Evolutionary conservation across 768 basidiomycete genomes (phyloP), one percentile per base, ranked within the genome.

Genomic region (Phallus indusiatus): DNA sequence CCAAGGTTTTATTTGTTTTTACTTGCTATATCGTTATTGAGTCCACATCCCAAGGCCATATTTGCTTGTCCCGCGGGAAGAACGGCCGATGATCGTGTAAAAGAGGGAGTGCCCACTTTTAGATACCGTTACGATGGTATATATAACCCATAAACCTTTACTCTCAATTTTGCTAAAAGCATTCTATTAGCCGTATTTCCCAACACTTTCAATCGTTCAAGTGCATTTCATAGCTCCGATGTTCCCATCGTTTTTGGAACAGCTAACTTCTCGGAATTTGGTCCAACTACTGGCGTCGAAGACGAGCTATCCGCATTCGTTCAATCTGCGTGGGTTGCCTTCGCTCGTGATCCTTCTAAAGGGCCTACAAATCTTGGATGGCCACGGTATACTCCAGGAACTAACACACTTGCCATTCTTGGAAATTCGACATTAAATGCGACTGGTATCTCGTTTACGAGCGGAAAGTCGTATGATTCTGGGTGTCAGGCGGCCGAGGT

Each of bases 301-400:
- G 65, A 69, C 18, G 61, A 65, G n/a, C 64, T 76, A 42, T 70
- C 74, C 1, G 66, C 60, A 54, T 72, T 69, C 51, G 55, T 74
- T 1, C 74, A 75, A 60, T 60, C 63, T 6, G 74, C 73, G 0
- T 77, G 76, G 75, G 73, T 75, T 1, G 65, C 71, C 5, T 77
- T 77, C 53, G 74, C 75, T 16, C 68, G 71, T 18, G 66, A 75
- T 62, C 73, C 75, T 1, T 33, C 55, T 5, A 53, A 67, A 12
- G 74, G 72, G 0, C 59, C 74, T 52, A 16, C 54, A 22, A 42
- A 63, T 35, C 59, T 61, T 35, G 69, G 69, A 7, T 70, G 69
- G 69, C 64, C 68, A 17, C 36, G 18, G 28, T 70, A 69, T 47
- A 55, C 65, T 12, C 61, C 66, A 71, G 76, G 9, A 72, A 69